phyloP scores from a whole-genome alignment of 176 grass and related monocot genomes.

The Phoenix roebelenii region DNA sequence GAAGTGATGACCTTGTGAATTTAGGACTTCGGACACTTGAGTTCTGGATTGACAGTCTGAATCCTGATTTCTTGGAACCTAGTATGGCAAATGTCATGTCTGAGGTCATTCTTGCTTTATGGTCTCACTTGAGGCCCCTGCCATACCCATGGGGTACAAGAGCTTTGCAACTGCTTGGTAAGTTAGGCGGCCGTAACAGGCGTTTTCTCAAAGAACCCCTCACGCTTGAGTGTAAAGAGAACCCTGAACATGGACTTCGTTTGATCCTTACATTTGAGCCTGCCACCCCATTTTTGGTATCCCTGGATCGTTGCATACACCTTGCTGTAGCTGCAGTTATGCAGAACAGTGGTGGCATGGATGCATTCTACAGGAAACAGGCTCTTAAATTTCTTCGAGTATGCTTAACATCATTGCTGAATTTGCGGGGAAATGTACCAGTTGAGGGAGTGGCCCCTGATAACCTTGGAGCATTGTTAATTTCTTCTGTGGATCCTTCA shows the following conservation, averaged over 20 bases:
- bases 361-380: conserved; percentile 85
- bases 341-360: conserved; percentile 61
- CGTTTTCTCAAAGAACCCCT: conserved; percentile 90
- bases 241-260: conserved; percentile 93
- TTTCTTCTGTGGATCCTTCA: conserved; percentile 83
- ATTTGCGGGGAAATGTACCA: conserved; percentile 79
- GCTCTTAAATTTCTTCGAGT: conserved; percentile 86
- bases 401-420: conserved; percentile 75
- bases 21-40: conserved; percentile 90
- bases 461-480: conserved; percentile 59
- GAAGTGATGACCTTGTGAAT: conserved; percentile 84
- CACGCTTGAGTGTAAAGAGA: conserved; percentile 91
- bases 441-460: conserved; percentile 64
- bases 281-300: conserved; percentile 92
- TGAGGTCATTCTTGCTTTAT: conserved; percentile 95
- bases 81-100: conserved; percentile 99
- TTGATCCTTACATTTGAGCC: conserved; percentile 97
- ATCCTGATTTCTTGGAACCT: conserved; percentile 99
- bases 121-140: conserved; percentile 86
- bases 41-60: conserved; percentile 99
- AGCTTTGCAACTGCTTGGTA: conserved; percentile 85
- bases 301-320: conserved; percentile 84
- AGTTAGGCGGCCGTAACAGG: conserved; percentile 85
- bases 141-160: conserved; percentile 92
- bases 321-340: conserved; percentile 85